Conservation (phyloP, 441 rosid genomes). For the Gossypium aridum region DNA sequence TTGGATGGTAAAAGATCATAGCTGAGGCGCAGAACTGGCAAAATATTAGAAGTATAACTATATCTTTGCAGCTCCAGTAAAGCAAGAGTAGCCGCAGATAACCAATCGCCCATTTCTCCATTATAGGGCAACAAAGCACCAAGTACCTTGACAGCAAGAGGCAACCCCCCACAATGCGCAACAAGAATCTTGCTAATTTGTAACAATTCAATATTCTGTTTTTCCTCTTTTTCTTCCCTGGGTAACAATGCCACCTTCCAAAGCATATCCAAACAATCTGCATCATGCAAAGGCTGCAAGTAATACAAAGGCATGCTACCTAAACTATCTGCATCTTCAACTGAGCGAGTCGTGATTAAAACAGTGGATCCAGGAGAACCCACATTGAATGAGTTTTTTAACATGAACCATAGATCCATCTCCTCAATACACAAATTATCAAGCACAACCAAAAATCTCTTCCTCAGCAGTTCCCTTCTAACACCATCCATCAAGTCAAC, state of each 20-base stretch:
- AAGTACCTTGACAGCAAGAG: conserved; percentile 9
- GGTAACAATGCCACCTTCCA: conserved; percentile 2
- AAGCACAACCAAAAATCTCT: conserved; percentile 16
- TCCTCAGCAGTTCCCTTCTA: not conserved
- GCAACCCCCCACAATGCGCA: conserved; percentile 4
- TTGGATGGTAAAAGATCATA: conserved; percentile 11
- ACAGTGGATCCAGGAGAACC: conserved; percentile 5
- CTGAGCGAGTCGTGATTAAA: conserved; percentile 1
- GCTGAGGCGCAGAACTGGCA: conserved; percentile 2
- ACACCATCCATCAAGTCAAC: not conserved
- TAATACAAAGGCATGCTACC: not conserved
- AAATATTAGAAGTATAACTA: not conserved
- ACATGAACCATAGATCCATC: not conserved
- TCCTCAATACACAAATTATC: conserved; percentile 27
- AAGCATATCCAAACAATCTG: conserved; percentile 9
- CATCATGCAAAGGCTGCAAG: conserved; percentile 3
- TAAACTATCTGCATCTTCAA: not conserved
- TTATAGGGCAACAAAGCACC: conserved; percentile 1
- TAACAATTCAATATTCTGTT: not conserved
- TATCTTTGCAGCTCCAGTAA: not conserved
- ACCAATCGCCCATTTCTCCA: conserved; percentile 2
- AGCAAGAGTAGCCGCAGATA: conserved; percentile 4
- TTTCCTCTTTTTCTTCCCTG: not conserved
- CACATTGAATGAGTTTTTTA: not conserved
- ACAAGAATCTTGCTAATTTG: not conserved